phyloP scores from a whole-genome alignment of 2,329 filamentous ascomycete genomes.

The Botrytis tulipae region DNA sequence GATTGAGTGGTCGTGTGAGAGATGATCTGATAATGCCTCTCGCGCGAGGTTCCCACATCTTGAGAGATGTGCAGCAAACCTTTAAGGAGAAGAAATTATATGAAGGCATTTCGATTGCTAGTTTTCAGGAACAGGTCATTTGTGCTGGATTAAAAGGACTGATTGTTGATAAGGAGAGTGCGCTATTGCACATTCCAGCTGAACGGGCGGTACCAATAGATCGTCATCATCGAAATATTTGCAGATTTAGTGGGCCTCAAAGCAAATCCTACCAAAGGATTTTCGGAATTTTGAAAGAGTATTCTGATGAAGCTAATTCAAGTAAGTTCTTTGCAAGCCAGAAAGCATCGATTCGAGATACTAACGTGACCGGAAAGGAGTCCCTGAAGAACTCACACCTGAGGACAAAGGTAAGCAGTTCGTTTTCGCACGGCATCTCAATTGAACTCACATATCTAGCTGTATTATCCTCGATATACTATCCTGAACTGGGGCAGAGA shows the following conservation, averaged over 20 bases:
- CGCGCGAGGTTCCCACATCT: background rate
- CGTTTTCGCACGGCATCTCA: too few relatives aligned
- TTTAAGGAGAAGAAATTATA: background rate
- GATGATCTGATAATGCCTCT: conserved; percentile 24
- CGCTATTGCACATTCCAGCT: background rate
- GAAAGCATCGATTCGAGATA: too few relatives aligned
- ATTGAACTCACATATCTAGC: background rate
- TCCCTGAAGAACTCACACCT: background rate
- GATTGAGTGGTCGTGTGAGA: conserved; percentile 1
- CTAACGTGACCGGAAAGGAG: too few relatives aligned
- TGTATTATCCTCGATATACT: conserved; percentile 33
- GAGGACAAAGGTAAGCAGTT: conserved; percentile 4
- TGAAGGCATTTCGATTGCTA: background rate
- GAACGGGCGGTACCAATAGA: conserved; percentile 17
- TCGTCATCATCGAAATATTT: conserved; percentile 26
- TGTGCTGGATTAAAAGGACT: background rate
- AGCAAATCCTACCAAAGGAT: too few relatives aligned
- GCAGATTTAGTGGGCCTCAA: conserved; percentile 24
- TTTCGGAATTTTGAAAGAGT: too few relatives aligned
- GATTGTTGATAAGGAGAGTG: conserved; percentile 22
- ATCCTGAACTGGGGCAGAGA: conserved; percentile 36
- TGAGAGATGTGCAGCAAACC: too few relatives aligned
- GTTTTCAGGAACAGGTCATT: background rate
- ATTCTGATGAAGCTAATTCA: conserved; percentile 6
- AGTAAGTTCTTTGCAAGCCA: background rate